A percentile compares a stretch with the other conserved stretches of the same genome.
phyloP scores from a whole-genome alignment of 495 filamentous ascomycete genomes.

The Penicillium cataractarum region DNA sequence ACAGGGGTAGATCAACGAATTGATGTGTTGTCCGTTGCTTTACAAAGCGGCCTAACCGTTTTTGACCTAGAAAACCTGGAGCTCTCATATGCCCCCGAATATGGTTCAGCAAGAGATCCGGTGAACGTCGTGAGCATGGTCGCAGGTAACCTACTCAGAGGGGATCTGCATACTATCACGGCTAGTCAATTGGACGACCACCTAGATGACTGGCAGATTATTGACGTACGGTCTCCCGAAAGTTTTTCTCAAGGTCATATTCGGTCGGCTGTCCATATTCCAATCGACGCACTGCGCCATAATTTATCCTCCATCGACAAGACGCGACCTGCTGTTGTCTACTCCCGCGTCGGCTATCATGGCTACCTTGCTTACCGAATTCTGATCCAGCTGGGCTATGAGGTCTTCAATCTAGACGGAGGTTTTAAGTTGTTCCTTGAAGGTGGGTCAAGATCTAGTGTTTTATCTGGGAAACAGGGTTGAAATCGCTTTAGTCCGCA shows the following conservation, averaged over 20 bases:
- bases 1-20: slow-evolving; percentile 3
- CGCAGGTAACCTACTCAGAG: slow-evolving; percentile 1
- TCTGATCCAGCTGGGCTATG: neutral
- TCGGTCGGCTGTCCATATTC: neutral
- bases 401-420: slow-evolving; percentile 2
- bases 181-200: neutral
- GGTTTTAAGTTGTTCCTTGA: slow-evolving; percentile 4
- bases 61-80: slow-evolving; percentile 7
- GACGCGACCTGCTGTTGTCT: neutral
- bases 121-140: slow-evolving; percentile 2
- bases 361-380: slow-evolving; percentile 9
- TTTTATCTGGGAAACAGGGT: neutral
- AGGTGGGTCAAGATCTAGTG: neutral
- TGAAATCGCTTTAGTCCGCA: too few relatives aligned
- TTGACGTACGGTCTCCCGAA: slow-evolving; percentile 2
- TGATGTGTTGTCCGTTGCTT: slow-evolving; percentile 3
- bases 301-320: neutral
- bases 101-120: slow-evolving; percentile 7
- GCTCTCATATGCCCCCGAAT: slow-evolving; percentile 1
- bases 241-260: neutral
- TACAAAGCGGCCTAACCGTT: neutral
- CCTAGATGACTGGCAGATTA: neutral
- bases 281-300: slow-evolving; percentile 1
- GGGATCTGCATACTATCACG: neutral
- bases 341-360: slow-evolving; percentile 8